Percentiles rank a stretch among this genome's conserved stretches.
Conservation (phyloP, 768 basidiomycete species). For the Xanthoconium stramineum region DNA sequence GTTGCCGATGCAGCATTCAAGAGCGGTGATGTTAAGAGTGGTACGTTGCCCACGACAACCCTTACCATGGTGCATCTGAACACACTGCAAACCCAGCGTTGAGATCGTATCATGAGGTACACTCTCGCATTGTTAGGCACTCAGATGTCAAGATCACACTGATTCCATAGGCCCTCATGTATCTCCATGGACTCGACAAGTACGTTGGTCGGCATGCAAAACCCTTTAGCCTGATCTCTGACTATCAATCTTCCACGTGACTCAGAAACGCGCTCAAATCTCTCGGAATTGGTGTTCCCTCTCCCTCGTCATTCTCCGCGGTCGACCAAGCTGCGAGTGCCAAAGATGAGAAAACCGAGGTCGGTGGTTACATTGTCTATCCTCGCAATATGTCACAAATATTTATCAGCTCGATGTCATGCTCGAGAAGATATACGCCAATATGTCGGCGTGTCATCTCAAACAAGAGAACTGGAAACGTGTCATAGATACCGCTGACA, state of each 20-base stretch:
- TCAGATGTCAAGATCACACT: conserved; percentile 1
- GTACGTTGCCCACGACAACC: conserved; percentile 34
- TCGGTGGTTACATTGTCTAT: conserved; percentile 22
- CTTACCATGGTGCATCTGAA: conserved; percentile 1
- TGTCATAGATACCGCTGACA: conserved; percentile 76
- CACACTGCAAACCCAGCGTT: conserved; percentile 48
- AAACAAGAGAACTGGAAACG: conserved; percentile 80
- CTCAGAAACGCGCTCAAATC: conserved; percentile 54
- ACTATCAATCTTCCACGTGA: conserved; percentile 1
- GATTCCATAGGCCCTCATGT: conserved; percentile 58
- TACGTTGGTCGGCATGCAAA: conserved; percentile 32
- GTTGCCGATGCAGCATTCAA: conserved; percentile 68
- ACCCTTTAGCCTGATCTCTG: background rate
- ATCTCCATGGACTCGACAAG: conserved; percentile 77
- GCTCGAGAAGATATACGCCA: conserved; percentile 79
- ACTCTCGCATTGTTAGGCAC: background rate
- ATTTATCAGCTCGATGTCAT: conserved; percentile 63
- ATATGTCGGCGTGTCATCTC: conserved; percentile 82
- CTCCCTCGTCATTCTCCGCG: conserved; percentile 12
- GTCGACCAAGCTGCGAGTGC: conserved; percentile 31
- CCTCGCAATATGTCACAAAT: background rate
- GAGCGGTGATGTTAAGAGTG: conserved; percentile 55
- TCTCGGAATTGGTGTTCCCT: conserved; percentile 37
- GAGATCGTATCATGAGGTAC: conserved; percentile 68
- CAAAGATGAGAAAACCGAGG: conserved; percentile 64